These are phyloP conservation scores for Schoenoplectus tabernaemontani DNA, from an alignment of 202 grass and related monocot species.

Conservation along the genomic window DNA sequence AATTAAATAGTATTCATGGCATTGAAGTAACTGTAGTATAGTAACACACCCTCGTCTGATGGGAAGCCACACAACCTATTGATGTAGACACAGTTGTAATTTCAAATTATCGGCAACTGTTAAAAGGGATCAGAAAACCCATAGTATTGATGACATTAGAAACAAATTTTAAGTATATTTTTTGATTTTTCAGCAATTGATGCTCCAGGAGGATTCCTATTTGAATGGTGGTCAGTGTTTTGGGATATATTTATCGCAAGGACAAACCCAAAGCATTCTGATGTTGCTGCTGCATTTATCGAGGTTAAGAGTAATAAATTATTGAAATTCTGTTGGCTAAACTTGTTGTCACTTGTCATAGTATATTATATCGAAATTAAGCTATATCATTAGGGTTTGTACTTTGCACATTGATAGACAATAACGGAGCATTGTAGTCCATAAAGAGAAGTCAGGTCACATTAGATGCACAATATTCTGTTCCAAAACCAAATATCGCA, in stretches of 20 bases:
- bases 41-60: background rate
- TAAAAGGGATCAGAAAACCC: background rate
- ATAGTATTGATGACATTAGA: background rate
- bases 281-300: constrained; percentile 36
- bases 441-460: background rate
- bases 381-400: background rate
- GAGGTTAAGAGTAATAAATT: constrained; percentile 29
- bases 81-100: background rate
- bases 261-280: constrained; percentile 51
- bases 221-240: constrained; percentile 99
- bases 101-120: background rate
- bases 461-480: background rate
- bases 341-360: background rate
- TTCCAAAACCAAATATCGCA: background rate
- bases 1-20: too few species aligned
- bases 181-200: constrained; percentile 57
- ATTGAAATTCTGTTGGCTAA: background rate
- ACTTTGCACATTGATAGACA: background rate
- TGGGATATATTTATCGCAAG: constrained; percentile 93
- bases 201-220: constrained; percentile 86
- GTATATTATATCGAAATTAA: background rate
- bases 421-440: background rate
- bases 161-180: background rate
- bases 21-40: too few species aligned
- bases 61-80: background rate